A percentile compares a stretch with the other conserved stretches of the same genome.
Conservation (phyloP, 1,284 basidiomycete genomes). For the Dichomitus squalens region DNA sequence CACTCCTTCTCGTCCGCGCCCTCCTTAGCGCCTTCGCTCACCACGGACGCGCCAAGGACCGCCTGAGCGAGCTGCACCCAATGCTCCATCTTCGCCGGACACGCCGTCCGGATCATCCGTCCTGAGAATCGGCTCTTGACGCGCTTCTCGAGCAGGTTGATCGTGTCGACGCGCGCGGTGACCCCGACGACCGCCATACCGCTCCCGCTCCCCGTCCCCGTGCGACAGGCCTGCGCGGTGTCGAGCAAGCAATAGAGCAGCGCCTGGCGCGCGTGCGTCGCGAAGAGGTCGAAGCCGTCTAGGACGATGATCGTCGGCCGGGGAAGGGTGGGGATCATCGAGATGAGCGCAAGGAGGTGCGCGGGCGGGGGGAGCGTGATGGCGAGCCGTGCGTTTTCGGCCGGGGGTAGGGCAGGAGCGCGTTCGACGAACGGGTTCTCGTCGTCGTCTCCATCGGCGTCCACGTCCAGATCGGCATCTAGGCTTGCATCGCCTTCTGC, state of each 20-base stretch:
- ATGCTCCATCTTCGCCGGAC: slow-evolving; percentile 50
- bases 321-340: slow-evolving; percentile 73
- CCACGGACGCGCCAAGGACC: slow-evolving; percentile 41
- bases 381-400: slow-evolving; percentile 19
- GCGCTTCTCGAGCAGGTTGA: slow-evolving; percentile 89
- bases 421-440: slow-evolving; percentile 44
- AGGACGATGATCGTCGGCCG: slow-evolving; percentile 83
- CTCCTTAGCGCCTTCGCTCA: slow-evolving; percentile 36
- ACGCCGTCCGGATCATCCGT: slow-evolving; percentile 77
- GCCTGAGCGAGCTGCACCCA: slow-evolving; percentile 55
- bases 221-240: slow-evolving; percentile 72
- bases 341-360: slow-evolving; percentile 81
- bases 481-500: background rate
- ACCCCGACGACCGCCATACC: slow-evolving; percentile 86
- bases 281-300: slow-evolving; percentile 91
- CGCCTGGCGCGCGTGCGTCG: slow-evolving; percentile 85
- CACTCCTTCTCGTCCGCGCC: slow-evolving; percentile 53
- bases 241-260: slow-evolving; percentile 90
- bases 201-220: slow-evolving; percentile 38
- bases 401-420: slow-evolving; percentile 3
- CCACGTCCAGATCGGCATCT: background rate
- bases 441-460: slow-evolving; percentile 35
- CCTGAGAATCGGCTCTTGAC: slow-evolving; percentile 96
- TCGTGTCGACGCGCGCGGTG: slow-evolving; percentile 83
- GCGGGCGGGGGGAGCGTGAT: slow-evolving; percentile 64